Conservation (phyloP, 2,329 filamentous ascomycete genomes). For the Aspergillus sojae region DNA sequence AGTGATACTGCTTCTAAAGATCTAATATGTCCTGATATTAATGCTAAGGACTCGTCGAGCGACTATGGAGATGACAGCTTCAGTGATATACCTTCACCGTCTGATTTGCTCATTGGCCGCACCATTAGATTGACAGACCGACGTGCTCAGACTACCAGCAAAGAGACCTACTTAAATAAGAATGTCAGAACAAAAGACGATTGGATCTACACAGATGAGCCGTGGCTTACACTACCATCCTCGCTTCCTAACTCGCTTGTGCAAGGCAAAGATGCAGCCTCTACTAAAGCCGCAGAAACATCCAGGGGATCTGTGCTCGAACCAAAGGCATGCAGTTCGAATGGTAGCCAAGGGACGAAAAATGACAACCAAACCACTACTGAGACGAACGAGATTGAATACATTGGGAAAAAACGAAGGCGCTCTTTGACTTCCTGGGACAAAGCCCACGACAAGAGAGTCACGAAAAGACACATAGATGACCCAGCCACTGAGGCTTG, state of each 20-base stretch:
- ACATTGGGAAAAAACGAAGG: neutral
- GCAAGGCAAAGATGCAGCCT: neutral
- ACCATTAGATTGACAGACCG: neutral
- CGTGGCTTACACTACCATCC: neutral
- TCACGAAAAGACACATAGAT: neutral
- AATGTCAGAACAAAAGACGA: neutral
- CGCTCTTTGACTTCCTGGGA: neutral
- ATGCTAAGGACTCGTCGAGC: conserved; percentile 29
- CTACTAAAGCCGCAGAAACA: neutral
- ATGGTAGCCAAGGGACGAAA: neutral
- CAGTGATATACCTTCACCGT: conserved; percentile 43
- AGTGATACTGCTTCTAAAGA: neutral
- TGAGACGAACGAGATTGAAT: neutral
- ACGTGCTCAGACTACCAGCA: neutral
- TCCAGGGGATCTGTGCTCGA: neutral
- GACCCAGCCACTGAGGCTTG: neutral
- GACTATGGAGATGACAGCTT: conserved; percentile 37
- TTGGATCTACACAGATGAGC: conserved; percentile 2
- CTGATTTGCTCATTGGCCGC: conserved; percentile 28
- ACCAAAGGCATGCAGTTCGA: neutral
- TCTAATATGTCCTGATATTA: conserved; percentile 8
- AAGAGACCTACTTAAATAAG: neutral
- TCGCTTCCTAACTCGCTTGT: neutral
- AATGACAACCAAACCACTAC: neutral
- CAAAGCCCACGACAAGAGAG: neutral